Evolutionary conservation across 1,284 basidiomycete species (phyloP), one percentile per base, ranked within the genome.

Genomic region (Cryptococcus sp.): DNA sequence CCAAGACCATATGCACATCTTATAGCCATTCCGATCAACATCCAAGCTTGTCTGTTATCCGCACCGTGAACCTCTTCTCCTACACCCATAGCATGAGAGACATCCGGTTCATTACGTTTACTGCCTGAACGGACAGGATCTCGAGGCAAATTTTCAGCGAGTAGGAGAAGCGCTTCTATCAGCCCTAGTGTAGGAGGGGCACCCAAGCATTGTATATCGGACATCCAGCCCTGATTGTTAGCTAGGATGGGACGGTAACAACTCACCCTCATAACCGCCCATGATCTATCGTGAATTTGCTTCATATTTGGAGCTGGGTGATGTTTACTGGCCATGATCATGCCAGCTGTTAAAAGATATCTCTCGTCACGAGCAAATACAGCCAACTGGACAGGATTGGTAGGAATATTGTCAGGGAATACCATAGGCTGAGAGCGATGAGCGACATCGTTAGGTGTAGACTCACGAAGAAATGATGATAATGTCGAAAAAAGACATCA

Each of bases 391-490:
- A 69, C 72, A 3, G 62, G 59, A 0, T 67, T 72, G n/a, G 63
- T 61, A 0, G 79, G 79, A 5, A 79, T 76, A 8, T 70, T 65
- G 4, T 66, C 58, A 11, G 70, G 64, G 0, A 77, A 73, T 0
- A 79, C 68, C 63, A 80, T 76, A 3, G 79, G 79, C 75, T 76
- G 55, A 13, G 23, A 43, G 50, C 30, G 47, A 10, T 10, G 46
- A 49, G 15, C 5, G 14, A 8, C 35, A 31, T 34, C 6, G 11
- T 30, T 4, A 10, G 23, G 14, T 35, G 14, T 3, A 32, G 1
- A 67, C 76, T 68, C 51, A 76, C 76, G 49, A 79, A 78, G 35
- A 79, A 63, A 55, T 76, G 74, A 56, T 80, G 79, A 50, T 78
- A 68, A 44, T 70, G 68, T 4, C 63, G 57, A 60, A 79, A 79